A percentile compares a stretch with the other conserved stretches of the same genome.
Evolutionary conservation across 805 yeast genomes (phyloP).

Genomic region (Saturnispora saitoi): DNA sequence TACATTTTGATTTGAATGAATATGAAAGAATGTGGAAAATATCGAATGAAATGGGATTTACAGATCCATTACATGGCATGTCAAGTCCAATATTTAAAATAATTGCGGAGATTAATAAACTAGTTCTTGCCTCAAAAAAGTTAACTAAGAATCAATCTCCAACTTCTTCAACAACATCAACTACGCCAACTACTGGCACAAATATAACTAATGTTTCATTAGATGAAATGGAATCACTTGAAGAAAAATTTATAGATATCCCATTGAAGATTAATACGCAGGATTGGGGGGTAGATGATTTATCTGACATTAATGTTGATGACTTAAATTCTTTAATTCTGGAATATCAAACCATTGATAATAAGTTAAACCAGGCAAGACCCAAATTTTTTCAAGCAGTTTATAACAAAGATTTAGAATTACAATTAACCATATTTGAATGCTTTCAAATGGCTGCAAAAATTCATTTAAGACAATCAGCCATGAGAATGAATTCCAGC

Average conservation of each 20-base stretch:
- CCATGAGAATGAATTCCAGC: constrained; percentile 50
- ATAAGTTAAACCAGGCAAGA: constrained; percentile 37
- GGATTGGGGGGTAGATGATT: constrained; percentile 15
- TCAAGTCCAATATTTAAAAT: constrained; percentile 59
- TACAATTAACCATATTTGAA: constrained; percentile 64
- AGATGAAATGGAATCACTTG: constrained; percentile 10
- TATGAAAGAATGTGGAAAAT: constrained; percentile 44
- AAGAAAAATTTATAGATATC: constrained; percentile 3
- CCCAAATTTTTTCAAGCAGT: constrained; percentile 43
- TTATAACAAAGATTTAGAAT: constrained; percentile 43
- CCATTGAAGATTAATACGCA: constrained; percentile 14
- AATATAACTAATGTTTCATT: not conserved
- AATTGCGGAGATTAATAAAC: constrained; percentile 58
- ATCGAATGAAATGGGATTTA: constrained; percentile 32
- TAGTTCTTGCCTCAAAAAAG: constrained; percentile 34
- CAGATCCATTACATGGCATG: constrained; percentile 68
- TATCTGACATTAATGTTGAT: constrained; percentile 25
- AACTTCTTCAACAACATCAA: constrained; percentile 5
- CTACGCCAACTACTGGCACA: not conserved
- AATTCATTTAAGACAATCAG: constrained; percentile 59
- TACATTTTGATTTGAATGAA: constrained; percentile 54
- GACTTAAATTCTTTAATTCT: constrained; percentile 29
- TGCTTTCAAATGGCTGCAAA: constrained; percentile 62
- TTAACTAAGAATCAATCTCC: constrained; percentile 5
- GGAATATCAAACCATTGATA: constrained; percentile 33